These are phyloP conservation scores for Crataegus laevigata DNA, from an alignment of 306 rosid species.

Conservation along the genomic window DNA sequence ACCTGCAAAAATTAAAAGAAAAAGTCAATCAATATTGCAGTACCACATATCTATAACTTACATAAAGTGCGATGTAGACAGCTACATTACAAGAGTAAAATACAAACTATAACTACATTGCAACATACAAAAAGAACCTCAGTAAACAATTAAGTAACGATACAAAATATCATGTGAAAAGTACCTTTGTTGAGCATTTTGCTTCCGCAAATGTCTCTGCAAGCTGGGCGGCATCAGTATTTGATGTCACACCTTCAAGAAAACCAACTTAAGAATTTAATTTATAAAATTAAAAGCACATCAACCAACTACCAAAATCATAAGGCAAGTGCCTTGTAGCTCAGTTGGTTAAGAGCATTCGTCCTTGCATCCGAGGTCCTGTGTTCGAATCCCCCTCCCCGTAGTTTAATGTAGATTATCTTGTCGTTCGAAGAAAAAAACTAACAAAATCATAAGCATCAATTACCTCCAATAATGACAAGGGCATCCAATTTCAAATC, in stretches of 20 bases:
- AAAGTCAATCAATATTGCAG: conserved; percentile 6
- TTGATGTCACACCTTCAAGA: conserved; percentile 85
- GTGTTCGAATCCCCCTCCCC: no score
- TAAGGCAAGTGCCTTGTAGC: no score
- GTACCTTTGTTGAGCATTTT: conserved; percentile 86
- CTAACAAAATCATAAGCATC: not conserved
- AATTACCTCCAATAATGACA: conserved; percentile 90
- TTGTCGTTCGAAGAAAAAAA: not conserved
- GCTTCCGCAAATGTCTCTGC: conserved; percentile 94
- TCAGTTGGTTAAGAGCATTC: no score
- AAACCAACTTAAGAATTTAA: conserved; percentile 4
- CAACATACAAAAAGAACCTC: not conserved
- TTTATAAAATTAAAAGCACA: not conserved
- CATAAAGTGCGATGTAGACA: not conserved
- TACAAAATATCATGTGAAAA: not conserved
- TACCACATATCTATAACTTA: not conserved
- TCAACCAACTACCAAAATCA: not conserved
- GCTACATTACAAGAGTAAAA: not conserved
- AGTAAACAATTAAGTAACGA: not conserved
- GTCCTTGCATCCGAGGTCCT: no score
- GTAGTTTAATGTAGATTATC: no score
- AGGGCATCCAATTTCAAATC: conserved; percentile 85
- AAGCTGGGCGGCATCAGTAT: conserved; percentile 98
- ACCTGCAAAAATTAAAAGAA: conserved; percentile 47
- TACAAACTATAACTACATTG: not conserved